Evolutionary conservation across 1,284 basidiomycete genomes (phyloP).

Genomic region (Amylostereum areolatum): DNA sequence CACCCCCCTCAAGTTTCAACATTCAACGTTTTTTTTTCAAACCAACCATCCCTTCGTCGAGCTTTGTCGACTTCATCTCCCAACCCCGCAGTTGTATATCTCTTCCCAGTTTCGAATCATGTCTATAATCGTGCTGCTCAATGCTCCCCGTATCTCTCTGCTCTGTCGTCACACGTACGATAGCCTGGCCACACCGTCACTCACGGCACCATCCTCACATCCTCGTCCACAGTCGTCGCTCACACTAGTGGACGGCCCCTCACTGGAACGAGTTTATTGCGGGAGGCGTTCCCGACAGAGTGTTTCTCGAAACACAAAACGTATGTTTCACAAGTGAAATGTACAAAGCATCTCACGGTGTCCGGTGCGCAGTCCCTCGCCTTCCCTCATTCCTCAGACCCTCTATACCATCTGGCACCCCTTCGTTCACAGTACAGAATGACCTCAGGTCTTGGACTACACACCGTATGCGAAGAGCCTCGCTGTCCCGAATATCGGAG

Average conservation of each 20-base stretch:
- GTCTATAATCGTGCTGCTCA: slow-evolving; percentile 15
- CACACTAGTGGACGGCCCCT: slow-evolving; percentile 69
- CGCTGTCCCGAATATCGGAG: slow-evolving; percentile 98
- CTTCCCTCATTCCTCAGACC: slow-evolving; percentile 93
- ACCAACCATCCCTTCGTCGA: too few relatives aligned
- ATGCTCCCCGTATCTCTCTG: slow-evolving; percentile 7
- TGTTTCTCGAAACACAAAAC: slow-evolving; percentile 74
- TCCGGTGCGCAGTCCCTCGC: slow-evolving; percentile 58
- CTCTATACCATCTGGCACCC: slow-evolving; percentile 83
- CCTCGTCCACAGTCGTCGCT: slow-evolving; percentile 43
- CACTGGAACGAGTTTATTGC: slow-evolving; percentile 84
- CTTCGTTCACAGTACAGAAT: slow-evolving; percentile 91
- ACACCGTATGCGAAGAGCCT: slow-evolving; percentile 99
- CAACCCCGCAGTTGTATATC: too few relatives aligned
- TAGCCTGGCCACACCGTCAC: slow-evolving; percentile 51
- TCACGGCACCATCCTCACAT: slow-evolving; percentile 21
- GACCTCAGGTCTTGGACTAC: slow-evolving; percentile 88
- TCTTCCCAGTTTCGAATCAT: too few relatives aligned
- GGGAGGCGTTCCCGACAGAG: slow-evolving; percentile 52
- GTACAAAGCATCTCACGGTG: neutral
- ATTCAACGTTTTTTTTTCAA: too few relatives aligned
- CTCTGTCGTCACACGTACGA: slow-evolving; percentile 24
- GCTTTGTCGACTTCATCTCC: too few relatives aligned
- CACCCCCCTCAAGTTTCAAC: too few relatives aligned
- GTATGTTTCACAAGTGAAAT: slow-evolving; percentile 39